Percentiles rank a stretch among this genome's conserved stretches.
These are phyloP conservation scores for Karstenula rhodostoma DNA, from an alignment of 2,329 filamentous ascomycete genomes.

Conservation along the genomic window DNA sequence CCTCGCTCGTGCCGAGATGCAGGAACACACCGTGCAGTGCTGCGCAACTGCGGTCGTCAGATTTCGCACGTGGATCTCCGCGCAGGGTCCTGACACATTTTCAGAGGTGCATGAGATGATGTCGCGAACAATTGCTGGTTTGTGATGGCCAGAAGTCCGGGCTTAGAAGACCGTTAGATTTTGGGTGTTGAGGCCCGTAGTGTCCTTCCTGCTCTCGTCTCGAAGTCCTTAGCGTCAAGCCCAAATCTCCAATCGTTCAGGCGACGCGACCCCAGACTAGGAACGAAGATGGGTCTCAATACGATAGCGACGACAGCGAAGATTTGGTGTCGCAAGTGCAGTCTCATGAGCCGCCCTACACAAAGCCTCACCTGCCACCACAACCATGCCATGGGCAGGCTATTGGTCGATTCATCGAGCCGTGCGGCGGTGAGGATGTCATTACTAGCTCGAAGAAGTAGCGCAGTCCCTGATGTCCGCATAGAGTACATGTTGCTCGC, in stretches of 20 bases:
- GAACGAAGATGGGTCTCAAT: not conserved
- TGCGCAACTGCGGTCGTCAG: constrained; percentile 5
- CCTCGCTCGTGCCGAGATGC: constrained; percentile 5
- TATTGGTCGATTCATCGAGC: not conserved
- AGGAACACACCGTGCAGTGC: constrained; percentile 3
- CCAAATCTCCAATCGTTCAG: not conserved
- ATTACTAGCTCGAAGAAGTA: constrained; percentile 5
- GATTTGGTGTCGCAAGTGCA: not conserved
- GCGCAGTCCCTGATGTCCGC: constrained; percentile 5
- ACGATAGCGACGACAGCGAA: not conserved
- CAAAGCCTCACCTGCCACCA: constrained; percentile 2
- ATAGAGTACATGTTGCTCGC: constrained; percentile 1
- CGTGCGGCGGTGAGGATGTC: not conserved
- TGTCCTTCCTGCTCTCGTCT: not conserved
- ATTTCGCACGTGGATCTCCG: constrained; percentile 9
- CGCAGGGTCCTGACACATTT: constrained; percentile 5
- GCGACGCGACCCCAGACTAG: not conserved
- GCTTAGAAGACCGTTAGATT: not conserved
- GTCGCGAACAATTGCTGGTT: not conserved
- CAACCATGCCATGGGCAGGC: not conserved
- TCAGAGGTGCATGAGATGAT: not conserved
- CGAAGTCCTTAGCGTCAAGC: not conserved
- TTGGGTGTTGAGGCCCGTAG: not conserved
- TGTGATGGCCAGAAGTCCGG: not conserved
- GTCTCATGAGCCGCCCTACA: not conserved